phyloP scores from a whole-genome alignment of 805 yeast genomes.

The Pichia scutulata region DNA sequence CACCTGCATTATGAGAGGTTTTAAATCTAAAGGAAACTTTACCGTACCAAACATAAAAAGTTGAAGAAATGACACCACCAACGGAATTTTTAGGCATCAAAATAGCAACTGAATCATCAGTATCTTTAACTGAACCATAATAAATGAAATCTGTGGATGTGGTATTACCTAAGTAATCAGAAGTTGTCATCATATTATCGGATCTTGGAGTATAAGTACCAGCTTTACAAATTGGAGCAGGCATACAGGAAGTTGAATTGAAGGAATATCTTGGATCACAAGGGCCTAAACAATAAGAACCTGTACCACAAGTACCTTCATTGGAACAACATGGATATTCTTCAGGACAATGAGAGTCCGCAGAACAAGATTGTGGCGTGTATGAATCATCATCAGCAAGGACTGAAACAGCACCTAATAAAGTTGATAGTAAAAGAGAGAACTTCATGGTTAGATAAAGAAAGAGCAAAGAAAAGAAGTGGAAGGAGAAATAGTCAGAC shows the following conservation, averaged over 20 bases:
- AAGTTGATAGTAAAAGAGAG: background rate
- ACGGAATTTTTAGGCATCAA: slow-evolving; percentile 72
- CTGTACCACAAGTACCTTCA: slow-evolving; percentile 48
- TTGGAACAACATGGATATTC: slow-evolving; percentile 73
- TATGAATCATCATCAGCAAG: background rate
- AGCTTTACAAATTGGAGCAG: slow-evolving; percentile 68
- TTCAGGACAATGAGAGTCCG: slow-evolving; percentile 60
- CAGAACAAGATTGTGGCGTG: slow-evolving; percentile 38
- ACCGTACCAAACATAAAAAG: slow-evolving; percentile 84
- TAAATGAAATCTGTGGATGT: slow-evolving; percentile 62
- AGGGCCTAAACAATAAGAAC: slow-evolving; percentile 67
- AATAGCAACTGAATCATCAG: slow-evolving; percentile 50
- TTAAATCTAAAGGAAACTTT: slow-evolving; percentile 61
- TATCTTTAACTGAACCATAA: slow-evolving; percentile 49
- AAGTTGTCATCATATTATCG: slow-evolving; percentile 19
- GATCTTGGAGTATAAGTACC: slow-evolving; percentile 35
- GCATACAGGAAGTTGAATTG: slow-evolving; percentile 67
- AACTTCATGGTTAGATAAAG: background rate
- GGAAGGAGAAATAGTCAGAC: background rate
- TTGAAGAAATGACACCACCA: slow-evolving; percentile 77
- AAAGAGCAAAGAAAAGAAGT: background rate
- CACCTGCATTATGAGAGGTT: slow-evolving; percentile 73
- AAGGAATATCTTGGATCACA: slow-evolving; percentile 74
- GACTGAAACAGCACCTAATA: background rate
- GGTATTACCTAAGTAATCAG: slow-evolving; percentile 55